These are phyloP conservation scores for Sarocladiaceae sp. DNA, from an alignment of 2,329 filamentous ascomycete genomes.

Conservation along the genomic window DNA sequence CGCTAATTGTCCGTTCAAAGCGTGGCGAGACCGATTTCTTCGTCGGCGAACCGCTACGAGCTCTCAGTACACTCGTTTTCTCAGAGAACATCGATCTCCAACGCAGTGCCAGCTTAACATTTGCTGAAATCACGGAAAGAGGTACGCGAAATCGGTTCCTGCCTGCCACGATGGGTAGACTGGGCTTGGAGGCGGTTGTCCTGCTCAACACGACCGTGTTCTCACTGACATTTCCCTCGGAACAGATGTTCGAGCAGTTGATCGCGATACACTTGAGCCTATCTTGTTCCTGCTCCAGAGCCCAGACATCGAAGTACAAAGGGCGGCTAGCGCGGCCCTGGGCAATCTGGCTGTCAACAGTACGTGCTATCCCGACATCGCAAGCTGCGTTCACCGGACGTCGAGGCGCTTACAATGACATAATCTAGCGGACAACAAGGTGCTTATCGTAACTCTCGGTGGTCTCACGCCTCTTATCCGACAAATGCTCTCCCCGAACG, in stretches of 20 bases:
- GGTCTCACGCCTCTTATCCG: slow-evolving; percentile 88
- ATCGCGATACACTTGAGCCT: slow-evolving; percentile 89
- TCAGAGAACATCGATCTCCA: slow-evolving; percentile 98
- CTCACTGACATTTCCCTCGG: slow-evolving; percentile 11
- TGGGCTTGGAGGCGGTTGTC: no score
- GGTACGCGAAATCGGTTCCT: slow-evolving; percentile 50
- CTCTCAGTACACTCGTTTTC: slow-evolving; percentile 92
- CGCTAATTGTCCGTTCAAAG: slow-evolving; percentile 40
- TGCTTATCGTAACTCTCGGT: slow-evolving; percentile 88
- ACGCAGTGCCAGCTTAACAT: slow-evolving; percentile 93
- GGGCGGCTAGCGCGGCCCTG: slow-evolving; percentile 90
- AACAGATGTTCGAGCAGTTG: slow-evolving; percentile 91
- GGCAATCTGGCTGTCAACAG: slow-evolving; percentile 97
- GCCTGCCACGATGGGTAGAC: no score
- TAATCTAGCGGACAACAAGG: slow-evolving; percentile 88
- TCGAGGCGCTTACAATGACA: no score
- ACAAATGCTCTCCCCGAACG: slow-evolving; percentile 97
- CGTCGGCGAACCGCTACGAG: slow-evolving; percentile 87
- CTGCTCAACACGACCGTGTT: no score
- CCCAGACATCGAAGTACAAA: slow-evolving; percentile 92
- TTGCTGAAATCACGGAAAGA: slow-evolving; percentile 97
- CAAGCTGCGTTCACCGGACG: no score
- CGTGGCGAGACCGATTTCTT: slow-evolving; percentile 98
- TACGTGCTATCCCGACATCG: slow-evolving; percentile 40
- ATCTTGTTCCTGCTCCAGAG: slow-evolving; percentile 95